Evolutionary conservation across 1,284 basidiomycete genomes (phyloP).

Genomic region (Ustilago lituana): DNA sequence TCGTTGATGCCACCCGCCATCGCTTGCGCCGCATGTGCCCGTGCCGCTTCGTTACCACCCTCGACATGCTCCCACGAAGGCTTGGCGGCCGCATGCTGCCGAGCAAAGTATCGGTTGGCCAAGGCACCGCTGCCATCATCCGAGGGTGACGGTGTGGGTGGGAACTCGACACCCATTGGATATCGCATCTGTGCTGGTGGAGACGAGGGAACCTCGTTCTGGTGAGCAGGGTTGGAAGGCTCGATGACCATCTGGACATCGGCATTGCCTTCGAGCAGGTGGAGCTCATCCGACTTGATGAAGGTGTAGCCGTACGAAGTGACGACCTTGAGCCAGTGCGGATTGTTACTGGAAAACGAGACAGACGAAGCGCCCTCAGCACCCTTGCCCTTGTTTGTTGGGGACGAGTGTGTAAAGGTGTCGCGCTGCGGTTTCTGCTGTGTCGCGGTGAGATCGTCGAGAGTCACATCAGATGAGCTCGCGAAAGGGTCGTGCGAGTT

Average conservation of each 20-base stretch:
- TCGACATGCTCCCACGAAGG: constrained; percentile 44
- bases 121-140: constrained; percentile 32
- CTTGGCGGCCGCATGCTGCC: constrained; percentile 23
- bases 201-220: constrained; percentile 37
- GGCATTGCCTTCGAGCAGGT: constrained; percentile 40
- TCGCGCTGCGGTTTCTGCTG: constrained; percentile 25
- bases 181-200: constrained; percentile 37
- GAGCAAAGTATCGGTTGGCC: constrained; percentile 24
- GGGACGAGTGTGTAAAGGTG: constrained; percentile 42
- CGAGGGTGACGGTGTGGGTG: constrained; percentile 41
- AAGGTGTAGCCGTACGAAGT: constrained; percentile 51
- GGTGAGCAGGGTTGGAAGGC: constrained; percentile 16
- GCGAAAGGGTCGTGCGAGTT: constrained; percentile 21
- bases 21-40: constrained; percentile 1
- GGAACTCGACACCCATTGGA: constrained; percentile 42
- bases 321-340: constrained; percentile 49
- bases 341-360: constrained; percentile 19
- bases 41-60: constrained; percentile 32
- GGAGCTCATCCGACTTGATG: constrained; percentile 42
- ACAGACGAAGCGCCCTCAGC: constrained; percentile 5
- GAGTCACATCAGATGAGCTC: constrained; percentile 43
- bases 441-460: constrained; percentile 31
- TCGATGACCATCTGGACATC: constrained; percentile 51
- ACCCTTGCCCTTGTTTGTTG: constrained; percentile 22
- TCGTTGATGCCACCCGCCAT: constrained; percentile 30